Evolutionary conservation across 768 basidiomycete genomes (phyloP).

Genomic region (Dentipellis fragilis): DNA sequence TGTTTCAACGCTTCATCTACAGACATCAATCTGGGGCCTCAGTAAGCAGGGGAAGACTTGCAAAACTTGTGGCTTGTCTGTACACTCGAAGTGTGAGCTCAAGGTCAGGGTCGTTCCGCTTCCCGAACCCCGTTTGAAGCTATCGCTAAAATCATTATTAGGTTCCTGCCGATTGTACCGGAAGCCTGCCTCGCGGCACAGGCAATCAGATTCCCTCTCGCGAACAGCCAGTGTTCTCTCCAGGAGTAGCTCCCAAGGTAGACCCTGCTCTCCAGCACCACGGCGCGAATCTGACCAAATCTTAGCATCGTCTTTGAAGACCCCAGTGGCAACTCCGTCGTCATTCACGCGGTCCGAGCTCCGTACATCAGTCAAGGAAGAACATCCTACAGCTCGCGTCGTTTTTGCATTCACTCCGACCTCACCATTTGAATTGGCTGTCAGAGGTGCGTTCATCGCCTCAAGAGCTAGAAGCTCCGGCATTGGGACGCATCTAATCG

Average conservation of each 20-base stretch:
- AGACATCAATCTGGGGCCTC: slow-evolving; percentile 83
- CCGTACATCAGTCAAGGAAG: slow-evolving; percentile 23
- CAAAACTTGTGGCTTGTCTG: slow-evolving; percentile 64
- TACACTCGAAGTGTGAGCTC: slow-evolving; percentile 78
- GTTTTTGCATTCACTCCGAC: slow-evolving; percentile 68
- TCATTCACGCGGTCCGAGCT: slow-evolving; percentile 32
- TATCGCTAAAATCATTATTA: slow-evolving; percentile 18
- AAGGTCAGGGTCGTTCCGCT: slow-evolving; percentile 40
- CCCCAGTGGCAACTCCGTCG: slow-evolving; percentile 43
- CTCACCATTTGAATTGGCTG: slow-evolving; percentile 67
- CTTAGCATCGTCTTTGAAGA: slow-evolving; percentile 8
- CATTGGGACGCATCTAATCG: no score
- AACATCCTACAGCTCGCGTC: slow-evolving; percentile 45
- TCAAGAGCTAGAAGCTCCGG: background rate
- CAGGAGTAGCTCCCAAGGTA: slow-evolving; percentile 19
- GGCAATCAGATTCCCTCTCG: slow-evolving; percentile 15
- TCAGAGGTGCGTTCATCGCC: slow-evolving; percentile 38
- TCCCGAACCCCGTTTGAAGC: background rate
- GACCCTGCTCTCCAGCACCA: background rate
- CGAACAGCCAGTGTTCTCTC: slow-evolving; percentile 26
- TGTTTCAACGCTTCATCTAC: background rate
- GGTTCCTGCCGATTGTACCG: slow-evolving; percentile 66
- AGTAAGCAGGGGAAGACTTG: slow-evolving; percentile 85
- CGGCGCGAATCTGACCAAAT: slow-evolving; percentile 3
- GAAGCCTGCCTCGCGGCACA: slow-evolving; percentile 19